Evolutionary conservation across 345 rosid species (phyloP).

Genomic region (Lenwebbia sp.): DNA sequence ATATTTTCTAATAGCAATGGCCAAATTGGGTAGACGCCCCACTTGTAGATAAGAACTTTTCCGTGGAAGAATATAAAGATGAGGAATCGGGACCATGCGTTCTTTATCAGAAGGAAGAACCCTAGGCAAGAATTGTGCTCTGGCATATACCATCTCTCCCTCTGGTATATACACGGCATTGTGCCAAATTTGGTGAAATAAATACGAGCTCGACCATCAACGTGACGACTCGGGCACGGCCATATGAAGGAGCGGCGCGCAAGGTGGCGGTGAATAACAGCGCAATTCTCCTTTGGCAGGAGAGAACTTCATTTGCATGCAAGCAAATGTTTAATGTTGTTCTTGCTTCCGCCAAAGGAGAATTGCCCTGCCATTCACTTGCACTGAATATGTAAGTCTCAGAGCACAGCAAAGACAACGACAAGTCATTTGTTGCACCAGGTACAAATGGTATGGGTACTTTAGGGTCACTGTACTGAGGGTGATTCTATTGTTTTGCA

Average conservation of each 20-base stretch:
- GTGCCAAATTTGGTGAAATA: neutral
- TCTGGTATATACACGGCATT: neutral
- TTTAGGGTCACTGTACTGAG: neutral
- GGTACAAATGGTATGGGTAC: neutral
- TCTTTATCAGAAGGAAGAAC: neutral
- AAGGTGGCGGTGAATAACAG: neutral
- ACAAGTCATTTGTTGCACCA: neutral
- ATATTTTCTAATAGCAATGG: too few species aligned
- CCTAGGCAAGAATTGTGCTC: neutral
- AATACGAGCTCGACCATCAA: neutral
- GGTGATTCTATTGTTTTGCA: neutral
- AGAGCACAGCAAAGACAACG: neutral
- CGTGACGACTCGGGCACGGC: neutral
- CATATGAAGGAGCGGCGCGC: neutral
- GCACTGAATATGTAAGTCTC: neutral
- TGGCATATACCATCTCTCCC: neutral
- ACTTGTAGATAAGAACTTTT: neutral
- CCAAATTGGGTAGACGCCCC: too few species aligned
- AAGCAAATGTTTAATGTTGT: neutral
- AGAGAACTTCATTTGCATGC: neutral
- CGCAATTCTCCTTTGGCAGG: neutral
- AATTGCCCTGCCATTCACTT: constrained; percentile 8
- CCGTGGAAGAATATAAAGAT: neutral
- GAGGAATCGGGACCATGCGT: neutral
- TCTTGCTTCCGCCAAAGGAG: constrained; percentile 6